Conservation (phyloP, 2,329 filamentous ascomycete species). For the Paraphoma sp. region DNA sequence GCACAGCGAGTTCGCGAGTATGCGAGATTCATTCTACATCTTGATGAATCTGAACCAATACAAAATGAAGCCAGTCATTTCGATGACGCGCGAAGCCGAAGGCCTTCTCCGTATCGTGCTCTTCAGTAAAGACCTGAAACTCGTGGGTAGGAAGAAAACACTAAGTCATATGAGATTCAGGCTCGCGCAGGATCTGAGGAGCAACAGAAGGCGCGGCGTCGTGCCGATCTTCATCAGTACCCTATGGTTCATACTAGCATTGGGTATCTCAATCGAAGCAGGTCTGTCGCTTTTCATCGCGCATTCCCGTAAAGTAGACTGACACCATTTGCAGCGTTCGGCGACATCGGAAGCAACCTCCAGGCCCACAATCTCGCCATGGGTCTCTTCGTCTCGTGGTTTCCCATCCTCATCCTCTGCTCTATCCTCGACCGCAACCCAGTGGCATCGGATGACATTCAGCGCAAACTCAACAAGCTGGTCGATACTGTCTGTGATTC, state of each 20-base stretch:
- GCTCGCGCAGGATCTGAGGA: constrained; percentile 47
- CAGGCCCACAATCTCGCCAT: constrained; percentile 53
- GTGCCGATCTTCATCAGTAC: constrained; percentile 48
- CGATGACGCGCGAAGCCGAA: constrained; percentile 39
- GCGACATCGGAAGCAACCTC: constrained; percentile 43
- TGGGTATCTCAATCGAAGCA: constrained; percentile 39
- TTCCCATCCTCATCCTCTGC: constrained; percentile 52
- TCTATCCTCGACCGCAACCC: constrained; percentile 55
- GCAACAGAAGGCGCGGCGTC: constrained; percentile 47
- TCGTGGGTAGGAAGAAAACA: constrained; percentile 23
- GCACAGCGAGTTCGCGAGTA: constrained; percentile 37
- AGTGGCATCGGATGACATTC: constrained; percentile 46
- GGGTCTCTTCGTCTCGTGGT: constrained; percentile 52
- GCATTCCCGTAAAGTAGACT: not conserved
- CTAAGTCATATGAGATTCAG: constrained; percentile 35
- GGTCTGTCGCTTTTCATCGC: not conserved
- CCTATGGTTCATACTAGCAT: constrained; percentile 48
- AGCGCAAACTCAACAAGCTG: constrained; percentile 45
- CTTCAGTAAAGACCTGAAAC: constrained; percentile 44
- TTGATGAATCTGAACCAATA: constrained; percentile 53
- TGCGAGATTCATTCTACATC: constrained; percentile 52
- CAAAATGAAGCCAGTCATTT: constrained; percentile 37
- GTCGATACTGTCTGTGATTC: constrained; percentile 41
- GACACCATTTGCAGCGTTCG: constrained; percentile 29
- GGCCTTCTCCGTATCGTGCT: constrained; percentile 46